phyloP scores from a whole-genome alignment of 2,329 filamentous ascomycete genomes.

The Cordyceps tenuipes region DNA sequence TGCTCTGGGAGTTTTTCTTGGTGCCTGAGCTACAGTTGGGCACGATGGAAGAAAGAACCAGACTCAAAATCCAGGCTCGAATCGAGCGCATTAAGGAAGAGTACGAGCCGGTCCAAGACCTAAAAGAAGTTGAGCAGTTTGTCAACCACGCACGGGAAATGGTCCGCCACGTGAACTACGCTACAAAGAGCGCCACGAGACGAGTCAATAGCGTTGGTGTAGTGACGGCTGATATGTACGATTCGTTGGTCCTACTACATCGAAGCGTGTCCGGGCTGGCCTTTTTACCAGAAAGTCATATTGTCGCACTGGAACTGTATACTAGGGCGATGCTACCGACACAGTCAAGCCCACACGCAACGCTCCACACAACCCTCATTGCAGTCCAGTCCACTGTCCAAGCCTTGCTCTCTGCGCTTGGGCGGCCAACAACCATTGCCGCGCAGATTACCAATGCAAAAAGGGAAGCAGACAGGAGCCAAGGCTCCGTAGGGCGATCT shows the following conservation, averaged over 20 bases:
- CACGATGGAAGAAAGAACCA: slow-evolving; percentile 82
- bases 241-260: slow-evolving; percentile 51
- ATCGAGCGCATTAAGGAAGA: slow-evolving; percentile 83
- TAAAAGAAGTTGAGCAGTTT: slow-evolving; percentile 87
- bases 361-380: slow-evolving; percentile 67
- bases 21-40: slow-evolving; percentile 87
- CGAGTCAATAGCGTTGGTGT: slow-evolving; percentile 67
- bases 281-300: slow-evolving; percentile 61
- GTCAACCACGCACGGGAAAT: slow-evolving; percentile 85
- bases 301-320: slow-evolving; percentile 65
- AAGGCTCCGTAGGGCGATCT: slow-evolving; percentile 63
- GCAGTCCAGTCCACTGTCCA: slow-evolving; percentile 78
- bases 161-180: slow-evolving; percentile 74
- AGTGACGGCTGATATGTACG: slow-evolving; percentile 54
- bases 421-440: slow-evolving; percentile 71
- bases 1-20: slow-evolving; percentile 98
- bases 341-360: slow-evolving; percentile 63
- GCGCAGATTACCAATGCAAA: slow-evolving; percentile 65
- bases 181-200: slow-evolving; percentile 73
- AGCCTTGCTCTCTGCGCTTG: slow-evolving; percentile 70
- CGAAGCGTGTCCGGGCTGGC: slow-evolving; percentile 45
- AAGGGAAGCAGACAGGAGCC: slow-evolving; percentile 69
- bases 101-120: slow-evolving; percentile 72
- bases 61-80: slow-evolving; percentile 75
- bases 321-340: slow-evolving; percentile 55